phyloP scores from a whole-genome alignment of 78 protist genomes.

The Emiliania huxleyi region DNA sequence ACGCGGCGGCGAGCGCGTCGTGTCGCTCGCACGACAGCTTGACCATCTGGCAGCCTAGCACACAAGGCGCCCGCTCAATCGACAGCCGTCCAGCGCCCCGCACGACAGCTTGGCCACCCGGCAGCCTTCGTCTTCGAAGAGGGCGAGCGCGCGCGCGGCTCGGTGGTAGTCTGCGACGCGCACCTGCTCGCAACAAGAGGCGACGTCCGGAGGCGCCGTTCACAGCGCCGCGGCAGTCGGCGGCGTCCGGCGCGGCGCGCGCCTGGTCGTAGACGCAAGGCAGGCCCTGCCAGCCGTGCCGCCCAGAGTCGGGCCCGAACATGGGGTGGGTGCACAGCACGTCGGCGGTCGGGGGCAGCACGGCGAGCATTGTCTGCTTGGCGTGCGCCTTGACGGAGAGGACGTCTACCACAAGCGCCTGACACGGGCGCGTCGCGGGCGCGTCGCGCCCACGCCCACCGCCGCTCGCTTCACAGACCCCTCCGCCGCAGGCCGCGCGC shows the following conservation, averaged over 20 bases:
- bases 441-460: no score
- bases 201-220: not conserved
- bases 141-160: not conserved
- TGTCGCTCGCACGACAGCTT: slow-evolving; percentile 26
- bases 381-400: slow-evolving; percentile 18
- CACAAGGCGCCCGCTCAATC: no score
- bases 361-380: not conserved
- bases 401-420: slow-evolving; percentile 33
- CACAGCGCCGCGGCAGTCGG: not conserved
- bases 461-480: no score
- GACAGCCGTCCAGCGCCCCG: slow-evolving; percentile 30
- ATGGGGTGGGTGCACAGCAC: slow-evolving; percentile 41
- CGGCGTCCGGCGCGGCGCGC: not conserved
- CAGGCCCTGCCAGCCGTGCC: slow-evolving; percentile 11
- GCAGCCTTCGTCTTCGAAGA: slow-evolving; percentile 37
- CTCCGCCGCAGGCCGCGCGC: no score
- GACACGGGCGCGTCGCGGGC: no score
- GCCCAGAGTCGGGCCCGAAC: slow-evolving; percentile 37
- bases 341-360: not conserved
- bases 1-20: slow-evolving; percentile 24
- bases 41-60: not conserved
- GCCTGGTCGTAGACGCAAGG: not conserved
- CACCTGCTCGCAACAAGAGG: not conserved
- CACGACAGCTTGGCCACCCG: slow-evolving; percentile 11
- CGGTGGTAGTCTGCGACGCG: not conserved